Conservation (phyloP, 768 basidiomycete species). For the Cyathus striatus region DNA sequence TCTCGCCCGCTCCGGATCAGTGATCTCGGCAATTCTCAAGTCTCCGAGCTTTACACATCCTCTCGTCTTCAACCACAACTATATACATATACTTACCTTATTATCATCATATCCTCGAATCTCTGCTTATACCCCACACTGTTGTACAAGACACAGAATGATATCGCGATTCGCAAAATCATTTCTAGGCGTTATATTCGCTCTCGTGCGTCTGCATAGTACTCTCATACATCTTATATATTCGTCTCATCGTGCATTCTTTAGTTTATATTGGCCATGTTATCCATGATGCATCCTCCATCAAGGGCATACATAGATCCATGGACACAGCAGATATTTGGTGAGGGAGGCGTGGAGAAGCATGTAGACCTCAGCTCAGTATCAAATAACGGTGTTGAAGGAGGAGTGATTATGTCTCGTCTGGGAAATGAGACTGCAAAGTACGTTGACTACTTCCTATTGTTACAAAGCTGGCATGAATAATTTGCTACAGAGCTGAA, state of each 20-base stretch:
- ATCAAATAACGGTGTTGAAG: slow-evolving; percentile 24
- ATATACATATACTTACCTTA: too few species aligned
- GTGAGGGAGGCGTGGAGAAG: slow-evolving; percentile 60
- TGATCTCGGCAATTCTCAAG: too few species aligned
- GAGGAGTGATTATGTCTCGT: slow-evolving; percentile 88
- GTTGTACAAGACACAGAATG: too few species aligned
- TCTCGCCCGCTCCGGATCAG: too few species aligned
- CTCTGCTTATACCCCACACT: too few species aligned
- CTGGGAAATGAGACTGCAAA: slow-evolving; percentile 89
- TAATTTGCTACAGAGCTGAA: slow-evolving; percentile 57
- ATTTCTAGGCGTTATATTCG: slow-evolving; percentile 17
- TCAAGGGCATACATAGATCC: slow-evolving; percentile 66
- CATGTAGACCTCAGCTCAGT: slow-evolving; percentile 16
- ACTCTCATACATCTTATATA: not conserved
- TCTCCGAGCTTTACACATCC: too few species aligned
- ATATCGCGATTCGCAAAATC: slow-evolving; percentile 30
- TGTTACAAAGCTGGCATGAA: too few species aligned
- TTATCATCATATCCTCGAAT: too few species aligned
- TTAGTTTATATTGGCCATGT: slow-evolving; percentile 55
- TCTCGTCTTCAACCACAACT: too few species aligned
- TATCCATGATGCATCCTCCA: slow-evolving; percentile 58
- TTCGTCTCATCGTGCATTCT: not conserved
- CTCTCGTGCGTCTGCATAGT: slow-evolving; percentile 15
- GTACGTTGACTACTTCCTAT: slow-evolving; percentile 44
- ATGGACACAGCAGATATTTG: slow-evolving; percentile 66